These are phyloP conservation scores for Cladophialophora bantiana DNA, from an alignment of 2,329 filamentous ascomycete species.

Conservation along the genomic window DNA sequence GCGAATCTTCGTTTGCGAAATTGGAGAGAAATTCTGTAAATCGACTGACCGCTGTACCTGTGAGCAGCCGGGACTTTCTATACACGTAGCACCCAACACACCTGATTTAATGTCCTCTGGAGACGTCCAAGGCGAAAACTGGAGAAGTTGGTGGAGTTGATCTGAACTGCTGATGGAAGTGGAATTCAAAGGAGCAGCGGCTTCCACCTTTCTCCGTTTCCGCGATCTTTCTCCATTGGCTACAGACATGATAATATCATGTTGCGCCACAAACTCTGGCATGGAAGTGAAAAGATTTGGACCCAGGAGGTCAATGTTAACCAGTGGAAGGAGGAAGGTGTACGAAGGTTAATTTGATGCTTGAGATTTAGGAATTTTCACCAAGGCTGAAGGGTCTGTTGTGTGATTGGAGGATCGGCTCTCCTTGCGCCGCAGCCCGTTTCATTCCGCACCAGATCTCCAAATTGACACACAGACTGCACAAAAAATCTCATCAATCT, in stretches of 20 bases:
- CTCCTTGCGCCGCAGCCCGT: not conserved
- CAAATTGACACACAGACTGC: no score
- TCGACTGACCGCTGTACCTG: constrained; percentile 48
- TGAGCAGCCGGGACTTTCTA: not conserved
- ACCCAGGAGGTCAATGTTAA: no score
- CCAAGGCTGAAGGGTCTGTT: not conserved
- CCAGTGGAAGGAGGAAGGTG: no score
- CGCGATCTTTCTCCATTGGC: constrained; percentile 23
- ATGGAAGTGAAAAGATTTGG: no score
- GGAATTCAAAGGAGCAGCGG: constrained; percentile 22
- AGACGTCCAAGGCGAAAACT: constrained; percentile 67
- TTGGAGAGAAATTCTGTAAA: constrained; percentile 56
- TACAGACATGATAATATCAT: not conserved
- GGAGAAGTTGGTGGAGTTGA: constrained; percentile 72
- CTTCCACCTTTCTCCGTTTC: constrained; percentile 52
- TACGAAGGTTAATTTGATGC: not conserved
- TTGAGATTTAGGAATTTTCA: constrained; percentile 3
- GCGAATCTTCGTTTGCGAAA: constrained; percentile 47
- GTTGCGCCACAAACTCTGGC: not conserved
- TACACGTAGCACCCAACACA: constrained; percentile 57
- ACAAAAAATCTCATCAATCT: no score
- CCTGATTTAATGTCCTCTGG: constrained; percentile 61
- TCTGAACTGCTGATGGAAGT: constrained; percentile 57
- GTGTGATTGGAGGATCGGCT: not conserved
- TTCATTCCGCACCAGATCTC: no score